Base-by-base conservation (phyloP, 371 early-diverging fungal species). In the Dinochytrium kinnereticum region DNA sequence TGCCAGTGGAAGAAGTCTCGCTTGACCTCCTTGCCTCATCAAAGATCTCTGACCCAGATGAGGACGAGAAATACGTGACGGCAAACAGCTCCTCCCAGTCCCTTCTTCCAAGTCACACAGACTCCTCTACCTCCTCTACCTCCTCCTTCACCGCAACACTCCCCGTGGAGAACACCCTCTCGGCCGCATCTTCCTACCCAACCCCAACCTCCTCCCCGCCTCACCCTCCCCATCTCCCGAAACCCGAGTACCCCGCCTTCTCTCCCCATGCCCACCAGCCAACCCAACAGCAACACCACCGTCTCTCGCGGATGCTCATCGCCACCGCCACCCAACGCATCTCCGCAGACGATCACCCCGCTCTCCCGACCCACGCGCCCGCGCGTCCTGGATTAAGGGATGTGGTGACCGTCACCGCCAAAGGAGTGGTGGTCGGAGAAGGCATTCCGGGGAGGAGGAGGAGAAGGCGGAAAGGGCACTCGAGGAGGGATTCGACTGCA, bases 241-340 rank as follows among this genome's bases (percentile, higher is more conserved):
- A n/a, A n/a, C n/a, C n/a, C n/a, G n/a, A n/a, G n/a, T n/a, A n/a
- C n/a, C 55, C 13, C n/a, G 26, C 34, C n/a, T 61, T 61, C 61
- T 61, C 37, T 2, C 57, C 57, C 57, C 61, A 61, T 24, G 24
- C 61, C 36, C 61, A 61, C 24, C 61, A 34, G 7, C 10, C 13
- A 7, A 61, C 61, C 13, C 30, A 61, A 37, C 61, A 61, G 61
- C 61, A 61, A 37, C 36, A 34, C 26, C 61, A 61, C 34, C 61
- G 61, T 36, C 3, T 61, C 36, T 61, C 61, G 2, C 61, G 61
- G 7, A 37, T 61, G n/a, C 13, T 44, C 28, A 7, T 26, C 10
- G 21, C 57, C 57, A 30, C 57, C 10, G 5, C 19, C 10, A 2
- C 61, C 36, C 36, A 13, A 7, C 31, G 61, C 2, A 28, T 31